Base-by-base conservation (phyloP, 2,329 filamentous ascomycete genomes). In the Arthrocladium fulminans region DNA sequence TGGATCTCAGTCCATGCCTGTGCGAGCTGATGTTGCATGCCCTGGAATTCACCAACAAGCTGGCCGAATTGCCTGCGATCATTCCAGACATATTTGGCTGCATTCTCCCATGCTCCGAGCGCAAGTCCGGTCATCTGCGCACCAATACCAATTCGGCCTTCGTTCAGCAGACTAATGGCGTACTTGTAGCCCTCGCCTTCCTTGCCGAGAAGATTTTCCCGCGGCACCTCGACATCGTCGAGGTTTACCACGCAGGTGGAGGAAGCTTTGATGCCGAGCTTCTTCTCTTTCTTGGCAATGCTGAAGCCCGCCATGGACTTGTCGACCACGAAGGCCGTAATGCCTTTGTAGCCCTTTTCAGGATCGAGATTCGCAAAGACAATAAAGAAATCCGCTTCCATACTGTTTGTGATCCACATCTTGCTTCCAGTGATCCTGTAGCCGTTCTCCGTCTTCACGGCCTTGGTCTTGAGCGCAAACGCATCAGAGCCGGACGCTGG, bases 271-370 rank as follows among this genome's bases (percentile, higher is more conserved):
- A 98, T 98, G 51, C 92, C 92, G 42, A 98, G 82, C 76, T 98
- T 98, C 84, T 97, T 97, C 76, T 98, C 92, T 76, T 98, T 98
- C 80, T 98, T 98, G 34, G 92, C 88, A 62, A 98, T 94, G 52
- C 80, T 83, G 75, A 98, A 96, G 27, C 92, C 92, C 48, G 84
- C 82, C 43, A 80, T 86, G 61, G 76, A 83, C 74, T 95, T 96
- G 70, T 96, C 89, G 35, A 97, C 83, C 52, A 98, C 74, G 65
- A 98, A 98, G 45, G 92, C 92, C 1, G 88, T 89, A 68, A 98
- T 98, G 50, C 92, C 92, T 70, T 89, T 90, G 77, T 98, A 96
- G 46, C 88, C 90, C 72, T 90, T 88, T 71, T 80, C 83, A 0
- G 84, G 89, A 64, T 96, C 84, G 32, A 98, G 74, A 70, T 96